A percentile compares a stretch with the other conserved stretches of the same genome.
phyloP scores from a whole-genome alignment of 2,329 filamentous ascomycete species.

The Alternaria ventricosa region DNA sequence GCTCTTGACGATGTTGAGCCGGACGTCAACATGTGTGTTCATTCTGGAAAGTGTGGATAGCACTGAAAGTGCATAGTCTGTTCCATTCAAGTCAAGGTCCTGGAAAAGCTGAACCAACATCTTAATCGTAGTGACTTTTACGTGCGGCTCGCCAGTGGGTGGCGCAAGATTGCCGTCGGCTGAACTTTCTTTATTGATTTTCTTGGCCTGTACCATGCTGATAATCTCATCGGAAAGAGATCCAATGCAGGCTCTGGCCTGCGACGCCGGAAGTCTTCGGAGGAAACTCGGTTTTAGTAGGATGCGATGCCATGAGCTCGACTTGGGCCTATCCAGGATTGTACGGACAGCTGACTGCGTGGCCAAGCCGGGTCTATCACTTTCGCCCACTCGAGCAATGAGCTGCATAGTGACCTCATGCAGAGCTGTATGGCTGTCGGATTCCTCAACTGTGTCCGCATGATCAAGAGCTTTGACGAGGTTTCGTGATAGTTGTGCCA shows the following conservation, averaged over 20 bases:
- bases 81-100: constrained; percentile 41
- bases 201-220: constrained; percentile 30
- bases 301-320: constrained; percentile 53
- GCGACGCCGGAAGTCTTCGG: constrained; percentile 36
- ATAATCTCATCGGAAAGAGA: constrained; percentile 40
- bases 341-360: constrained; percentile 34
- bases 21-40: constrained; percentile 49
- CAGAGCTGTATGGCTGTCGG: constrained; percentile 14
- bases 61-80: constrained; percentile 36
- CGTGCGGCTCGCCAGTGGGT: constrained; percentile 8
- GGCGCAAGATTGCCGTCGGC: not conserved
- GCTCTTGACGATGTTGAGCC: constrained; percentile 41
- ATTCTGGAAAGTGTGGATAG: constrained; percentile 39
- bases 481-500: constrained; percentile 22
- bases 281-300: constrained; percentile 44
- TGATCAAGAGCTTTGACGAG: constrained; percentile 14
- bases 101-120: constrained; percentile 50
- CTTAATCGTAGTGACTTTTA: constrained; percentile 55
- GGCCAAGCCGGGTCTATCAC: constrained; percentile 43
- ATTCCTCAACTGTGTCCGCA: not conserved
- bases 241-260: constrained; percentile 37
- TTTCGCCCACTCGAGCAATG: constrained; percentile 28
- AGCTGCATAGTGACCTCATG: constrained; percentile 34
- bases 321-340: constrained; percentile 41
- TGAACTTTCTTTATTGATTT: not conserved